These are phyloP conservation scores for Fusarium torulosum DNA, from an alignment of 2,329 filamentous ascomycete genomes.

Conservation along the genomic window DNA sequence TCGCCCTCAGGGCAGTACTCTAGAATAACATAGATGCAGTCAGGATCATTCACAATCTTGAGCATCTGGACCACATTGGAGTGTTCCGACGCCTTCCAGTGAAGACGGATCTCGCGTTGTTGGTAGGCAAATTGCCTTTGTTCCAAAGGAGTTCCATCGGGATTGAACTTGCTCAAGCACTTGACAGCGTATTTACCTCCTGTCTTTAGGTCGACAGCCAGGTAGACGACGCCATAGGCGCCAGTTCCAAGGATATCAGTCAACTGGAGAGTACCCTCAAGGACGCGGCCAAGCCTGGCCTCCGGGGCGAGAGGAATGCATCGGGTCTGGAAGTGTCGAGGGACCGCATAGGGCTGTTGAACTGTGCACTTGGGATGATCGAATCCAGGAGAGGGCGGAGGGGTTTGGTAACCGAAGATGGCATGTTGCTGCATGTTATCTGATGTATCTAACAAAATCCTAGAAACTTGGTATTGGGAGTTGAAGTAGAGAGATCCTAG, in stretches of 20 bases:
- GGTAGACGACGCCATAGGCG: slow-evolving; percentile 96
- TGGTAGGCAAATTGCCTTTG: slow-evolving; percentile 89
- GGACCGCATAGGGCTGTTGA: slow-evolving; percentile 54
- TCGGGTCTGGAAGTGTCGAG: slow-evolving; percentile 58
- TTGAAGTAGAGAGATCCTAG: slow-evolving; percentile 35
- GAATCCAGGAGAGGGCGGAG: slow-evolving; percentile 68
- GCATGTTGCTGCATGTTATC: slow-evolving; percentile 71
- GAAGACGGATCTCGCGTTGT: slow-evolving; percentile 90
- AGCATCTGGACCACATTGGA: slow-evolving; percentile 93
- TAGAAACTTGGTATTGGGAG: slow-evolving; percentile 39
- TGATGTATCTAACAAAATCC: slow-evolving; percentile 48
- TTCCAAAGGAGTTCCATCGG: slow-evolving; percentile 78
- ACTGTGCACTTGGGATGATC: slow-evolving; percentile 62
- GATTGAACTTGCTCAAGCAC: slow-evolving; percentile 91
- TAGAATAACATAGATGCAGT: slow-evolving; percentile 96
- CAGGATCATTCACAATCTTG: slow-evolving; percentile 90
- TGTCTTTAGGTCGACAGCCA: slow-evolving; percentile 85
- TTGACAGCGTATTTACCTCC: slow-evolving; percentile 93
- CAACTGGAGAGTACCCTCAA: slow-evolving; percentile 86
- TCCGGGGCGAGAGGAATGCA: slow-evolving; percentile 76
- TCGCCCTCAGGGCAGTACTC: slow-evolving; percentile 98
- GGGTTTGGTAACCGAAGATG: slow-evolving; percentile 68
- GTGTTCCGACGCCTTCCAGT: slow-evolving; percentile 89
- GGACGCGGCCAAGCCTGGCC: slow-evolving; percentile 85
- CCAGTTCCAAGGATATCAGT: slow-evolving; percentile 90